phyloP scores from a whole-genome alignment of 495 filamentous ascomycete genomes.

The Daldinia decipiens region DNA sequence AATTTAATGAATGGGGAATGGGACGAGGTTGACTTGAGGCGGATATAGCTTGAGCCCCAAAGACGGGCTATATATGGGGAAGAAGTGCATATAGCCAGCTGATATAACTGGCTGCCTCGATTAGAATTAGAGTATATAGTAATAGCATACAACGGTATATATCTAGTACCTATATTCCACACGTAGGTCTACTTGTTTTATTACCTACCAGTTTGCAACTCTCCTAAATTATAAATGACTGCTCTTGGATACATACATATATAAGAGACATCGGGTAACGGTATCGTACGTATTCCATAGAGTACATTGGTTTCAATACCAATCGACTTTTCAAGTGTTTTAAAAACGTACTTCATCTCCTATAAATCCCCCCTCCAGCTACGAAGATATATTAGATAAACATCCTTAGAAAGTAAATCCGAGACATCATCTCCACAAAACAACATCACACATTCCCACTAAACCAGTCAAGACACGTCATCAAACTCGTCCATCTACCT shows the following conservation, averaged over 20 bases:
- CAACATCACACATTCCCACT: not conserved
- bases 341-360: no score
- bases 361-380: no score
- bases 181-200: no score
- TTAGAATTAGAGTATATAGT: not conserved
- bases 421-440: not conserved
- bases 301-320: no score
- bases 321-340: no score
- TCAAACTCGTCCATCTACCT: conserved; percentile 17
- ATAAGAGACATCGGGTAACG: no score
- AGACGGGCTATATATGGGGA: not conserved
- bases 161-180: not conserved
- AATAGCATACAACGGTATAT: not conserved
- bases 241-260: no score
- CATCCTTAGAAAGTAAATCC: not conserved
- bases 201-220: no score
- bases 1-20: not conserved
- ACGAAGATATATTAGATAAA: no score
- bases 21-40: not conserved
- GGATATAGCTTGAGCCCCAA: not conserved
- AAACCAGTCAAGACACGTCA: not conserved
- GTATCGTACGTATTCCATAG: no score
- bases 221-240: no score
- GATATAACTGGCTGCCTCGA: not conserved
- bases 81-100: not conserved